Percentiles rank a stretch among this genome's conserved stretches.
These are phyloP conservation scores for Teratosphaeria zuluensis DNA, from an alignment of 2,329 filamentous ascomycete species.

Conservation along the genomic window DNA sequence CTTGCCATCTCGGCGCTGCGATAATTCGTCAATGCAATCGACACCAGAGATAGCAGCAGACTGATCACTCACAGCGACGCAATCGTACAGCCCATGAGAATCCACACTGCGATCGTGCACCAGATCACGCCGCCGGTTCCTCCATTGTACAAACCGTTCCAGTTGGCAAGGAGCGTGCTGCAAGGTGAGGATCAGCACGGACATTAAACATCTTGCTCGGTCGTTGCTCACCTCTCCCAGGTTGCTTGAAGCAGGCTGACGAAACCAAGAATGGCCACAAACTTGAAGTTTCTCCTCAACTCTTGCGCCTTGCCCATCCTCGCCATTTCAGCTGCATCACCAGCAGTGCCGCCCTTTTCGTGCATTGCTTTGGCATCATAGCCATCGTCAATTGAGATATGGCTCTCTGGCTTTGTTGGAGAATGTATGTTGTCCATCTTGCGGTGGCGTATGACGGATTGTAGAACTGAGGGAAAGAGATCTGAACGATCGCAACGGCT, in stretches of 20 bases:
- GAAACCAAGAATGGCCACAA: constrained; percentile 40
- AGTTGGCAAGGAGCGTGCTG: constrained; percentile 31
- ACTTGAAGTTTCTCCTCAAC: constrained; percentile 39
- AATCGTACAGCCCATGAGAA: constrained; percentile 23
- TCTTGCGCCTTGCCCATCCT: constrained; percentile 44
- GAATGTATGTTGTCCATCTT: constrained; percentile 2
- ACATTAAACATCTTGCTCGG: background rate
- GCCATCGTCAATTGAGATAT: constrained; percentile 14
- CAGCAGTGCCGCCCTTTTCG: constrained; percentile 20
- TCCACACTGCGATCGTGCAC: constrained; percentile 24
- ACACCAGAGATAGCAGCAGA: background rate
- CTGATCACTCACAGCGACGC: constrained; percentile 14
- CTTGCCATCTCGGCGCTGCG: constrained; percentile 20
- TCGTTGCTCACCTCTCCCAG: constrained; percentile 22
- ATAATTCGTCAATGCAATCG: background rate
- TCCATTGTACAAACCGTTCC: constrained; percentile 22
- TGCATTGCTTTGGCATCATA: constrained; percentile 12
- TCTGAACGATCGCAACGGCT: background rate
- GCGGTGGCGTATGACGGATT: background rate
- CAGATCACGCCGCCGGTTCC: constrained; percentile 23
- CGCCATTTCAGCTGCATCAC: constrained; percentile 37
- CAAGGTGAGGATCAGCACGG: background rate
- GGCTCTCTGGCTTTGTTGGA: constrained; percentile 13
- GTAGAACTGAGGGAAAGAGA: background rate
- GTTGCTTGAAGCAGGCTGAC: constrained; percentile 45